phyloP scores from a whole-genome alignment of 1,284 basidiomycete genomes.

The Leucoagaricus sp. region DNA sequence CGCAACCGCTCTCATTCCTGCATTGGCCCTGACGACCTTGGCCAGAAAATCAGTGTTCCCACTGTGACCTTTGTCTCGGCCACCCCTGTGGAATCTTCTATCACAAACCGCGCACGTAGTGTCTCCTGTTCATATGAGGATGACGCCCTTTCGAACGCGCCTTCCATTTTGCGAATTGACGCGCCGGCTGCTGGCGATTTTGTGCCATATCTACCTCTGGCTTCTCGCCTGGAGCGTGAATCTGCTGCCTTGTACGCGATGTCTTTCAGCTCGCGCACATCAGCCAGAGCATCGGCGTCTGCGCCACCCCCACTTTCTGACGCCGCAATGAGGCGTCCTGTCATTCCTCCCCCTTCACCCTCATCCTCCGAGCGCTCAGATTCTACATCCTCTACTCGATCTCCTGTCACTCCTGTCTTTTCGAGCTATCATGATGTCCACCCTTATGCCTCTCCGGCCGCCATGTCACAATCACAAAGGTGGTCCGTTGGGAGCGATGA shows the following conservation, averaged over 20 bases:
- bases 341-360: conserved; percentile 7
- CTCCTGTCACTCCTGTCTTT: conserved; percentile 15
- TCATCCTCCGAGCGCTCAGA: conserved; percentile 8
- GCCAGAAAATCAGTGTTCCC: not conserved
- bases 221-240: conserved; percentile 4
- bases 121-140: not conserved
- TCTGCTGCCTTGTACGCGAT: not conserved
- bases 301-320: not conserved
- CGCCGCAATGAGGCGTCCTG: not conserved
- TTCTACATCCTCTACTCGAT: conserved; percentile 9
- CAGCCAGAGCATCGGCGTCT: not conserved
- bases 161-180: conserved; percentile 1
- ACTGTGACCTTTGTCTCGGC: conserved; percentile 10
- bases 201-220: conserved; percentile 8
- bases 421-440: conserved; percentile 1
- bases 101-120: conserved; percentile 3
- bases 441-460: conserved; percentile 6
- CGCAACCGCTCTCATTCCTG: conserved; percentile 9
- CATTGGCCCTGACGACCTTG: not conserved
- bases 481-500: conserved; percentile 11
- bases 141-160: not conserved
- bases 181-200: conserved; percentile 8
- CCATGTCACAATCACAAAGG: not conserved
- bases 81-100: not conserved
- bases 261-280: not conserved